These are phyloP conservation scores for Schizothecium vesticola DNA, from an alignment of 495 filamentous ascomycete genomes.

Conservation along the genomic window DNA sequence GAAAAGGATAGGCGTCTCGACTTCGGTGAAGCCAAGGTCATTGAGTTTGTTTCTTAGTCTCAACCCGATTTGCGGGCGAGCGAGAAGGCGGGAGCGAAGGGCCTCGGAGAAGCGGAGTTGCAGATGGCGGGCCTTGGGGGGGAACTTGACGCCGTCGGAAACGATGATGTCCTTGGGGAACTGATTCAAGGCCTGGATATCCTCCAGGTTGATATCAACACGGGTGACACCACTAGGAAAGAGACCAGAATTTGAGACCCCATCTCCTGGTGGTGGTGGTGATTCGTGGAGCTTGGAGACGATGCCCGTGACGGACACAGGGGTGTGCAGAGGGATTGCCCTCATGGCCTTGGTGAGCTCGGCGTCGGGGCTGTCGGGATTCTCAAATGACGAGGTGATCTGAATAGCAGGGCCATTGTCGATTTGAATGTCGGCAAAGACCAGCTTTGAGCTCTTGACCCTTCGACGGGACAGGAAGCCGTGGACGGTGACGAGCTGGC, in stretches of 20 bases:
- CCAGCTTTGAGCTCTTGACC: conserved; percentile 59
- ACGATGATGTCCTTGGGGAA: conserved; percentile 74
- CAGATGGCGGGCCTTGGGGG: conserved; percentile 70
- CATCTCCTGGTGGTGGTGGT: too few relatives aligned
- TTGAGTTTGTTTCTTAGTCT: conserved; percentile 52
- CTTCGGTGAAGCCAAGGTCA: conserved; percentile 58
- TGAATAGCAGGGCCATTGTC: conserved; percentile 28
- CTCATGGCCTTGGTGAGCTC: conserved; percentile 26
- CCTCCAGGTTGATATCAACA: conserved; percentile 41
- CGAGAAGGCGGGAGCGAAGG: conserved; percentile 55
- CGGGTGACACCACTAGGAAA: conserved; percentile 16
- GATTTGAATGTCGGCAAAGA: conserved; percentile 59
- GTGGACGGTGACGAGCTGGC: conserved; percentile 55
- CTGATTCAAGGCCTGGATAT: conserved; percentile 63
- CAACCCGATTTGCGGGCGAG: conserved; percentile 49
- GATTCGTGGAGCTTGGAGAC: conserved; percentile 16
- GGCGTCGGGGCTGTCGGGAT: conserved; percentile 19
- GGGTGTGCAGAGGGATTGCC: conserved; percentile 32
- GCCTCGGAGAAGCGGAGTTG: conserved; percentile 68
- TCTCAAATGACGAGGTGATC: conserved; percentile 29
- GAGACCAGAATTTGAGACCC: background rate
- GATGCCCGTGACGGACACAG: conserved; percentile 34
- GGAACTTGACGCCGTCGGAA: conserved; percentile 63
- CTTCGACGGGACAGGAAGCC: conserved; percentile 65
- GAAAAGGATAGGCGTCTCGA: conserved; percentile 92